Base-by-base conservation (phyloP, 2,329 filamentous ascomycete species). In the Cytospora leucostoma region DNA sequence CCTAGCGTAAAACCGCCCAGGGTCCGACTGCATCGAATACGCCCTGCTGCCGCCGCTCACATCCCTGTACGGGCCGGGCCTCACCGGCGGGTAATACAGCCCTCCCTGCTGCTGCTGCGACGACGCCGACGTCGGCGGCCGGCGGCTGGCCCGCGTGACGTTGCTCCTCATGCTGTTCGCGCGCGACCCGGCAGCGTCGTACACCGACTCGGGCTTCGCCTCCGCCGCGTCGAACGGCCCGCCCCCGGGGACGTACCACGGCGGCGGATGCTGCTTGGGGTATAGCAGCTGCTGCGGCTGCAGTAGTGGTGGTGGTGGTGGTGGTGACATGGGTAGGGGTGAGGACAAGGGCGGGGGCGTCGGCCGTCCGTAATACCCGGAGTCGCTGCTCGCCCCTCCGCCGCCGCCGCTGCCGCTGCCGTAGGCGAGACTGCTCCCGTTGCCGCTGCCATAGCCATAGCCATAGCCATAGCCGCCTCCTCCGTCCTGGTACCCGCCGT, bases 401-500 rank as follows among this genome's bases (percentile, higher is more conserved):
- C 51, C 37, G 6, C 58, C 37, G 1, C 38, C 50, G 1, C 50
- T n/a, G n/a, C n/a, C n/a, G n/a, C n/a, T n/a, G n/a, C n/a, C 27
- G 27, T 27, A 27, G 27, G 27, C 27, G 27, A 27, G 4, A 4
- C 27, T 27, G 27, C 27, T 27, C 27, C 27, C 27, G 27, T 27
- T 50, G 15, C 12, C 56, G 11, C 33, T 19, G 10, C n/a, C 34
- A 11, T 47, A 21, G 7, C 44, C 44, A 15, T 47, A 47, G 17
- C 40, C 40, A 4, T 49, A 44, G n/a, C n/a, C n/a, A n/a, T n/a
- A n/a, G n/a, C n/a, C n/a, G n/a, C n/a, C n/a, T 2, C 27, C 27
- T 4, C 51, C 59, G 37, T 61, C 59, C 32, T 61, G 59, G 37
- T 61, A 61, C 19, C 59, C 59, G 59, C 59, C 59, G 51, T 61